Base-by-base conservation (phyloP, 306 rosid genomes). In the Alnus rubra region DNA sequence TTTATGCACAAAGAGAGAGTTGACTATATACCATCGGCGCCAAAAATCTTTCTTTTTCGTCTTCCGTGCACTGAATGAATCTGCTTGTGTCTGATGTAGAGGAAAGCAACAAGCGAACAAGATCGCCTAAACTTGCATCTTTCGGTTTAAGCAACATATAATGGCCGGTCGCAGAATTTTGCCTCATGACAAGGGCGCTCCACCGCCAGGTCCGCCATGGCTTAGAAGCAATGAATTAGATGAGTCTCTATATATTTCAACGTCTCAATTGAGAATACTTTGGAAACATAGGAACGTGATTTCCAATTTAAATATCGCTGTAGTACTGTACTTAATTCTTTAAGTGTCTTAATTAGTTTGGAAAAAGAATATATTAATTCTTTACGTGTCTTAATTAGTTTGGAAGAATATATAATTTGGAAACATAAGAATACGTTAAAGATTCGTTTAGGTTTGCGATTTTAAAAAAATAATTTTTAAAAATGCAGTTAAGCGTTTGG, bases 1-100 rank as follows among this genome's bases (percentile, higher is more conserved):
- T 75, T 37, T 84, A 67, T 92, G 98, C 9, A 37, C 18, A 54
- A 89, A 54, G 5, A 78, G 62, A 23, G 87, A 86, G 72, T 78
- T 15, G 86, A 79, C 49, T 51, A 87, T 82, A 9, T 68, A 1
- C 84, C 86, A 82, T 76, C 86, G 72, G 5, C 82, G 79, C 7
- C 82, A 19, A 31, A 84, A 64, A 1, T 52, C 49, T 59, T 3
- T 63, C 82, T 3, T 2, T 5, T 13, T 74, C 80, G 10, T 45
- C 72, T 4, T 59, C 42, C 13, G 84, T 52, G 75, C 78, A 52
- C 33, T 86, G 71, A 33, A 83, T 59, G 78, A 83, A 83, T 8
- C 63, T 52, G 49, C 49, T 74, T 2, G 76, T 81, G 0, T 45
- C 59, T 7, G 68, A 30, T 4, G 74, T 71, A 4, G 85, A 64